Evolutionary conservation across 306 rosid species (phyloP).

Genomic region (Geum urbanum): DNA sequence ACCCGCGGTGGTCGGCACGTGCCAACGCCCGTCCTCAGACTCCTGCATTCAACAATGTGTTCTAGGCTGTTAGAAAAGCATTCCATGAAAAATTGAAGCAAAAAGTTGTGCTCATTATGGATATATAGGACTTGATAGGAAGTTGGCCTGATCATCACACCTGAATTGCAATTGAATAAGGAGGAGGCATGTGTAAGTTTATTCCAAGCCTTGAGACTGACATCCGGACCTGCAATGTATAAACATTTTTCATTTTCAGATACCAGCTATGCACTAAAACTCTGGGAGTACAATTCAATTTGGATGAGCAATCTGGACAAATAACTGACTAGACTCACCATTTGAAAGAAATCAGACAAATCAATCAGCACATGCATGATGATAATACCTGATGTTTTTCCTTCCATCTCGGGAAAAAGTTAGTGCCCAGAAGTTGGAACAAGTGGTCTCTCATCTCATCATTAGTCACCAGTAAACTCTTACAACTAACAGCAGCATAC

Average conservation of each 20-base stretch:
- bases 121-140: neutral
- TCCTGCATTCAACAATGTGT: conserved; percentile 45
- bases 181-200: conserved; percentile 63
- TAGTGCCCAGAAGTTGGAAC: conserved; percentile 85
- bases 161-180: conserved; percentile 81
- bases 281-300: no score
- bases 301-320: neutral
- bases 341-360: neutral
- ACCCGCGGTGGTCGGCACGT: conserved; percentile 58
- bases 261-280: neutral
- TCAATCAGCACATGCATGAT: neutral
- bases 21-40: conserved; percentile 77
- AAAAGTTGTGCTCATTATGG: neutral
- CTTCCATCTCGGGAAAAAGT: conserved; percentile 93
- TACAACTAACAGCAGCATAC: conserved; percentile 79
- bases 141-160: conserved; percentile 37
- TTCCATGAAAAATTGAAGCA: neutral
- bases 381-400: conserved; percentile 83
- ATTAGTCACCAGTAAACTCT: conserved; percentile 77
- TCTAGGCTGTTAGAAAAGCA: conserved; percentile 2
- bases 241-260: neutral
- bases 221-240: conserved; percentile 57
- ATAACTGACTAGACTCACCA: neutral
- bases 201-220: conserved; percentile 39
- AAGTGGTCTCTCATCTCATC: conserved; percentile 98